Evolutionary conservation across 2,329 filamentous ascomycete genomes (phyloP).

Genomic region (Aureobasidium sp.): DNA sequence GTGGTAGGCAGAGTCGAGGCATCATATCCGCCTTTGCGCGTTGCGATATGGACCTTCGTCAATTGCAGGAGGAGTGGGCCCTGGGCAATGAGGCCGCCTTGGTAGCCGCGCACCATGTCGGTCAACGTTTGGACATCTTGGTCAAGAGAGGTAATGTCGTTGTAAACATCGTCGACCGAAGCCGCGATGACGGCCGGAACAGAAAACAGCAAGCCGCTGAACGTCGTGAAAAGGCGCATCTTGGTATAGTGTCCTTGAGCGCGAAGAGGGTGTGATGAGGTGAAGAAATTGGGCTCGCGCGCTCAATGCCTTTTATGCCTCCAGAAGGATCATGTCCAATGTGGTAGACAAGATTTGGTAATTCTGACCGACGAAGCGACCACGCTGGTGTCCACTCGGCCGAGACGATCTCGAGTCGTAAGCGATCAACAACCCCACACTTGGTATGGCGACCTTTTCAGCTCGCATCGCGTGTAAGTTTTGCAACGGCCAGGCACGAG

Average conservation of each 20-base stretch:
- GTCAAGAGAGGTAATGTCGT: not conserved
- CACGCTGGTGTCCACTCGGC: not conserved
- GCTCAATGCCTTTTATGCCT: not conserved
- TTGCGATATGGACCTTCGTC: not conserved
- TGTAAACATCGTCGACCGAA: not conserved
- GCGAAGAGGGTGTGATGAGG: not conserved
- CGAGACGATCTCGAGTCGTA: not conserved
- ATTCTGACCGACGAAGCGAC: not conserved
- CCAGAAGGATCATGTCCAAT: not conserved
- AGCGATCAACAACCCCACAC: not conserved
- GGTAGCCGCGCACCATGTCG: not conserved
- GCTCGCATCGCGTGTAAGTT: not conserved
- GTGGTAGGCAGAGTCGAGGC: conserved; percentile 1
- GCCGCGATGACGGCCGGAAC: not conserved
- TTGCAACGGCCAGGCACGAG: not conserved
- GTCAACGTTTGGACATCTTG: not conserved
- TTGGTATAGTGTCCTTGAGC: not conserved
- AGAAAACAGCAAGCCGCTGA: not conserved
- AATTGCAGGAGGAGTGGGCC: not conserved
- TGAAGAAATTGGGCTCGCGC: not conserved
- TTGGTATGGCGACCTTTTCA: not conserved
- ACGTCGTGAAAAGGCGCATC: not conserved
- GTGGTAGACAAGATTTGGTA: too few species aligned
- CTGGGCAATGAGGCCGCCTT: not conserved
- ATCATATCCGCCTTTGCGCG: not conserved